Evolutionary conservation across 23 red algal genomes (phyloP), one percentile per base, ranked within the genome.

Genomic region (Gracilaria vermiculophylla): DNA sequence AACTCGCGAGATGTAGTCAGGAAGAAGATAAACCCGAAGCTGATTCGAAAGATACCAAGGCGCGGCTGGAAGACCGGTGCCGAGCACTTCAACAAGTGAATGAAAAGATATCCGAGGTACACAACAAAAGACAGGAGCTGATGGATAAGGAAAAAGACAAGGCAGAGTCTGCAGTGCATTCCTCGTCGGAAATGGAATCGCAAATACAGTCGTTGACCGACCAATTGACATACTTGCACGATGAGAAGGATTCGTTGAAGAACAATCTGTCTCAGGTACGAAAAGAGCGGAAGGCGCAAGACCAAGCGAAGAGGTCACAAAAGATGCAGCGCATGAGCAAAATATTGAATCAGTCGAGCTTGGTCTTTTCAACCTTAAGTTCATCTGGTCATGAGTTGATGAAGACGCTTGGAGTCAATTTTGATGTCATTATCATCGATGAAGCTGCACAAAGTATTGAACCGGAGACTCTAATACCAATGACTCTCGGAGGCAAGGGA

Each of bases 371-470:
- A 37, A 95, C 93, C 3, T 62, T 95, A 28, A 89, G 62, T 65
- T 83, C 85, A 23, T 62, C 93, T 55, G 93, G 85, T 9, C 79
- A 83, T 66, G 84, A 90, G 36, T 47, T 85, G 29, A 51, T 95
- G 62, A 44, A 55, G 23, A 75, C 24, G 4, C 37, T 81, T 15
- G 83, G 85, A 29, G 47, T 70, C 7, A 81, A 51, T 52, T 94
- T 94, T 86, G 89, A 97, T 55, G 56, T 81, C 9, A 53, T 97
- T 20, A 91, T 97, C 53, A 76, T 97, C 27, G 95, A 97, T 69
- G 95, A 97, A 53, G 95, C 95, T 0, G 89, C 95, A 8, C 94
- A 96, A 53, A 80, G 85, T 34, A 76, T 87, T 39, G 93, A 95
- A 76, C 93, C 93, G 12, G 93, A 95, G 34, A 62, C 53, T 25